Base-by-base conservation (phyloP, 805 yeast genomes). In the Yarrowia bubula region DNA sequence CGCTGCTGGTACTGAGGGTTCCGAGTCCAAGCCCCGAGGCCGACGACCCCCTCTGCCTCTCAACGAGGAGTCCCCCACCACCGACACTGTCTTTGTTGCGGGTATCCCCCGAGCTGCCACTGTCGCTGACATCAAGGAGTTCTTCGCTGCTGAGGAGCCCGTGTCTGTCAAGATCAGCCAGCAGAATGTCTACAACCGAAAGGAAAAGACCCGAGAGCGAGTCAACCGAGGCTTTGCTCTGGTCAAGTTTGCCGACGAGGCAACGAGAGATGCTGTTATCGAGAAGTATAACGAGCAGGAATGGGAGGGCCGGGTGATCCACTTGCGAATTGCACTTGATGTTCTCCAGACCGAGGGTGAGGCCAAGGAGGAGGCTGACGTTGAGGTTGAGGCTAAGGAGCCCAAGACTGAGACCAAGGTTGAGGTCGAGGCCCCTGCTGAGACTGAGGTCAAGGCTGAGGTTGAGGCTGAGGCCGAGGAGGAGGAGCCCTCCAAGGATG, bases 201-300 rank as follows among this genome's bases (percentile, higher is more conserved):
- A 48, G 60, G 65, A 55, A 64, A 69, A 67, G 67, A 65, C 46
- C 68, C 58, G 39, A 43, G 55, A 31, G 47, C 66, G 33, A 14
- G 62, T 38, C 60, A 67, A 11, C 71, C 74, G 67, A 42, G 63
- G 71, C 44, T 84, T 83, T 68, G 84, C 81, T 1, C 84, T 87
- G 72, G 83, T 86, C 68, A 83, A 82, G 68, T 85, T 87, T 70
- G 79, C 83, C 51, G 77, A 81, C 66, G 84, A 86, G 69, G 88
- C 83, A 50, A 80, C 80, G 46, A 96, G 90, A 71, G 76, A 82
- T 71, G 78, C 80, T 73, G 97, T 96, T n/a, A 84, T 90, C 67
- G 84, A 80, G 41, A 83, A 84, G 71, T 86, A 86, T 75, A 82
- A 88, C 68, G 96, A 91, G 63, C 81, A 80, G 71, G 82, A 80